Evolutionary conservation across 768 basidiomycete species (phyloP).

Genomic region (Suillus tomentosus): DNA sequence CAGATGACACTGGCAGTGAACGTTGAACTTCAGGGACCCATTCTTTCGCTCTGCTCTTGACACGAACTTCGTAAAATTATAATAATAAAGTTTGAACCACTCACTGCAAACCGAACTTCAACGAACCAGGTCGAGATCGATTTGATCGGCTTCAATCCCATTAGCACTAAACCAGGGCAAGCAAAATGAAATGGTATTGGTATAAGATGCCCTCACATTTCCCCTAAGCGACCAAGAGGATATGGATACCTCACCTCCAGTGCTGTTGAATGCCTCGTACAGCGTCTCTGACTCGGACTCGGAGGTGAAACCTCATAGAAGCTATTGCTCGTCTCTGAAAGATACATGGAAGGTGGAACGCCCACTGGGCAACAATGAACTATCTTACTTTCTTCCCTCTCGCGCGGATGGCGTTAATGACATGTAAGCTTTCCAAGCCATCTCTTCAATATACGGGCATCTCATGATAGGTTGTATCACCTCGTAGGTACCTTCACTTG

Average conservation of each 20-base stretch:
- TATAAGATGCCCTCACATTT: neutral
- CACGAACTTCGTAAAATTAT: no score
- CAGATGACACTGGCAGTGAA: no score
- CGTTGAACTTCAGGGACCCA: no score
- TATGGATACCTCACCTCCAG: conserved; percentile 4
- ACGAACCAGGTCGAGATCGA: neutral
- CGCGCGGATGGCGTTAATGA: conserved; percentile 85
- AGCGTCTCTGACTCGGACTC: neutral
- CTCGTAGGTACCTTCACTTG: conserved; percentile 75
- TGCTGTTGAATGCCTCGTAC: conserved; percentile 1
- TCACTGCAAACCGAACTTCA: neutral
- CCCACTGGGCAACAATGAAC: conserved; percentile 71
- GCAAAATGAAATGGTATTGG: conserved; percentile 1
- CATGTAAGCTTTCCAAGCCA: conserved; percentile 53
- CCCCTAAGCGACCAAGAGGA: neutral
- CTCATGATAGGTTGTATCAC: conserved; percentile 5
- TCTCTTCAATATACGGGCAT: neutral
- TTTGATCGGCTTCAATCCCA: neutral
- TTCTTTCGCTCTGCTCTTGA: no score
- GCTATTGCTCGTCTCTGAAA: conserved; percentile 5
- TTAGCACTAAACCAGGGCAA: neutral
- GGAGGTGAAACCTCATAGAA: neutral
- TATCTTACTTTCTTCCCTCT: conserved; percentile 78
- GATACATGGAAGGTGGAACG: conserved; percentile 40
- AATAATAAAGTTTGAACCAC: neutral